Conservation (phyloP, 2,329 filamentous ascomycete species). For the Lecanicillium sp. region DNA sequence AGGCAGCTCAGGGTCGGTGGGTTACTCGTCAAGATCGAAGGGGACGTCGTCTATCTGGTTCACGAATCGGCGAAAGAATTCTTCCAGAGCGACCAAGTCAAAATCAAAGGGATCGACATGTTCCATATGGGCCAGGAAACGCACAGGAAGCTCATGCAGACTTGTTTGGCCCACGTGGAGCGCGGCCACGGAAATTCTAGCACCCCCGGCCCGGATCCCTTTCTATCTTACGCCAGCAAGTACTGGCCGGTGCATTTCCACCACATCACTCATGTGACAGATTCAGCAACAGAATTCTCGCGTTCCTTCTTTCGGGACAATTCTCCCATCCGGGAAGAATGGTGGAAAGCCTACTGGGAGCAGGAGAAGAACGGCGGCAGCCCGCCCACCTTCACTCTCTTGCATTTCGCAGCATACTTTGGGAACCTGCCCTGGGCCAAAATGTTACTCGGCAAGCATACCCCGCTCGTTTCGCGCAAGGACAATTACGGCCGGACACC, state of each 20-base stretch:
- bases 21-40: neutral
- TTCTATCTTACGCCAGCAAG: neutral
- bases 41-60: neutral
- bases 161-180: neutral
- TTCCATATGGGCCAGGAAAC: neutral
- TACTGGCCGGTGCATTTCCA: neutral
- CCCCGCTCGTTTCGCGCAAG: neutral
- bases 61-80: neutral
- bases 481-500: neutral
- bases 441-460: neutral
- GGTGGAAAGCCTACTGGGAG: neutral
- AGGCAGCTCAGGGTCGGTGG: too few species aligned
- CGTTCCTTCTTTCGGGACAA: neutral
- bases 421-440: neutral
- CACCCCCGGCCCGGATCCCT: too few species aligned
- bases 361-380: neutral
- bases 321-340: neutral
- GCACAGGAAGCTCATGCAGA: neutral
- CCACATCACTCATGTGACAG: too few species aligned
- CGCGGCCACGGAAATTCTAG: too few species aligned
- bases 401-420: neutral
- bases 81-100: slow-evolving; percentile 1
- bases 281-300: neutral
- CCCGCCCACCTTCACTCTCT: neutral
- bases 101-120: neutral